A percentile compares a stretch with the other conserved stretches of the same genome.
These are phyloP conservation scores for Oenanthe javanica DNA, from an alignment of 140 eudicot species.

Conservation along the genomic window DNA sequence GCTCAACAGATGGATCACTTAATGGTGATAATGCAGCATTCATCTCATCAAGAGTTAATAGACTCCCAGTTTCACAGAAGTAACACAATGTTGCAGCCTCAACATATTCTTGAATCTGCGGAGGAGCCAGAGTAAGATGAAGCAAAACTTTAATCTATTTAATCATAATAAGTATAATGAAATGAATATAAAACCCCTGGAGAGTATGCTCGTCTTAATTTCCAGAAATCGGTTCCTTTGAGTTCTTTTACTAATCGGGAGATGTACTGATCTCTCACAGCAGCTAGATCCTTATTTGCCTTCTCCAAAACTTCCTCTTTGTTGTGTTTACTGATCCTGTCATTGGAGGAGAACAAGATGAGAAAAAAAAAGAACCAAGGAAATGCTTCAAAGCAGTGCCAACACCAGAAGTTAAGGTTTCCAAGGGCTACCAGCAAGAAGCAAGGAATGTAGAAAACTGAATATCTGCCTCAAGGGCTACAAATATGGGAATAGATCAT, in stretches of 20 bases:
- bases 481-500: not conserved
- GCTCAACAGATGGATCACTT: slow-evolving; percentile 78
- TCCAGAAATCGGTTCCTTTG: slow-evolving; percentile 89
- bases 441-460: not conserved
- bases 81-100: slow-evolving; percentile 93
- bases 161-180: slow-evolving; percentile 8
- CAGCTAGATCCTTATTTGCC: slow-evolving; percentile 85
- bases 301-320: slow-evolving; percentile 75
- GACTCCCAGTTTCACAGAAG: slow-evolving; percentile 74
- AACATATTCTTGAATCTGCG: slow-evolving; percentile 84
- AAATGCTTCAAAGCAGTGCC: not conserved
- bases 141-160: not conserved
- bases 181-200: slow-evolving; percentile 66
- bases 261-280: slow-evolving; percentile 60
- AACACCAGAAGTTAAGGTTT: not conserved
- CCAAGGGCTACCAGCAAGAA: not conserved
- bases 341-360: not conserved
- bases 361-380: not conserved
- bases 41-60: slow-evolving; percentile 74
- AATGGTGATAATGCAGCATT: slow-evolving; percentile 65
- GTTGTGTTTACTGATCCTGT: slow-evolving; percentile 76
- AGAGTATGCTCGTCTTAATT: slow-evolving; percentile 91
- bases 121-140: slow-evolving; percentile 16
- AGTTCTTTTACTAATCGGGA: slow-evolving; percentile 71
- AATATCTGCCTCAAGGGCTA: not conserved